Base-by-base conservation (phyloP, 2,329 filamentous ascomycete genomes). In the Arthrobotrys sinensis region DNA sequence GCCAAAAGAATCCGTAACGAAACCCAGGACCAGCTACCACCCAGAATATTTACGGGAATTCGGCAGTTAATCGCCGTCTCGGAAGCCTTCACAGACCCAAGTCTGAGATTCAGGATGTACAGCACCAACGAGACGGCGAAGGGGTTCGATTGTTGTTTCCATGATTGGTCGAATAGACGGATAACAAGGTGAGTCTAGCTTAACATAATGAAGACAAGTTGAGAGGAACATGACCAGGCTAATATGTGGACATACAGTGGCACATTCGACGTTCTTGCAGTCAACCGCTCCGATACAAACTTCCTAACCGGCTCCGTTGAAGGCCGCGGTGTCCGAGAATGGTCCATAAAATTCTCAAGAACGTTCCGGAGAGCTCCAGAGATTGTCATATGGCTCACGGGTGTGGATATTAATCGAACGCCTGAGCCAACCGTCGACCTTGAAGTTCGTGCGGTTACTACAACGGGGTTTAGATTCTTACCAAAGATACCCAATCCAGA, bases 81-180 rank as follows among this genome's bases (percentile, higher is more conserved):
- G 3, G 73, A 67, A 19, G 73, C 73, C 5, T 77, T 77, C 45
- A 77, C 66, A 7, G 66, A 77, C 40, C 73, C 73, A 16, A 71
- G 66, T 12, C 12, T 77, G 34, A 57, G 50, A 32, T 77, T 77
- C 38, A 63, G 73, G 14, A 67, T 77, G 52, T 77, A 77, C 21
- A 77, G 73, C 24, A 77, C 73, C 5, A 77, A 60, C 19, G 73
- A 77, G 24, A 77, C 73, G 1, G 57, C 60, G 3, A 77, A 46
- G 19, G 73, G 73, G 11, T 77, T 77, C 16, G 73, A 77, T 43
- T 77, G 73, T 21, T 77, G 73, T 67, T 77, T 77, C 28, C 73
- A 77, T 36, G 73, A 77, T 19, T 77, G 73, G 73, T 77, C 73
- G 7, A 60, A 8, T 34, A 63, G 34, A 52, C 53, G 19, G 8